These are phyloP conservation scores for Aureobasidium vineae DNA, from an alignment of 2,329 filamentous ascomycete species.

Conservation along the genomic window DNA sequence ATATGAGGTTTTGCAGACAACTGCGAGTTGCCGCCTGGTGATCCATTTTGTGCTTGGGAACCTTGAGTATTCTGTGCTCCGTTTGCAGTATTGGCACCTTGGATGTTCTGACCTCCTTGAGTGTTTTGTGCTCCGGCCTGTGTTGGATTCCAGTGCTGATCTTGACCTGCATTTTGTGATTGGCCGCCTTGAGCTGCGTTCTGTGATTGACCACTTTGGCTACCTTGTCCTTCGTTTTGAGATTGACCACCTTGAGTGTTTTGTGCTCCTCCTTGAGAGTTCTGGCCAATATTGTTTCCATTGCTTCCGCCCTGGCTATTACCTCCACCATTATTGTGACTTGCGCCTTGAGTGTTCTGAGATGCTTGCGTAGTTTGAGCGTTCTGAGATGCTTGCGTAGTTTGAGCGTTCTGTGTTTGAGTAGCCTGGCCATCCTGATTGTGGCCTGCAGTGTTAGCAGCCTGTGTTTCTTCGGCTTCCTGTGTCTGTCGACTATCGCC, in stretches of 20 bases:
- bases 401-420: neutral
- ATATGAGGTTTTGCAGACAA: neutral
- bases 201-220: neutral
- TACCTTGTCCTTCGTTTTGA: neutral
- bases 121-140: neutral
- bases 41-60: slow-evolving; percentile 1
- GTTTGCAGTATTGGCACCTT: neutral
- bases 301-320: neutral
- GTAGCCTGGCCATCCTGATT: neutral
- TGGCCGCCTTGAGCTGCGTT: neutral
- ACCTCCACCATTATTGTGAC: neutral
- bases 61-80: neutral
- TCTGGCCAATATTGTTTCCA: neutral
- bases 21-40: neutral
- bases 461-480: neutral
- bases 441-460: neutral
- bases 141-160: neutral
- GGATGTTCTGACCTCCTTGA: neutral
- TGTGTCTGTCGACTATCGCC: neutral
- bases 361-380: neutral
- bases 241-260: neutral
- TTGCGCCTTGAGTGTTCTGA: neutral
- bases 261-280: neutral
- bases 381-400: neutral
- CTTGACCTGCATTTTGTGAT: neutral